phyloP scores from a whole-genome alignment of 2,329 filamentous ascomycete genomes.

The Diplodia mutila region DNA sequence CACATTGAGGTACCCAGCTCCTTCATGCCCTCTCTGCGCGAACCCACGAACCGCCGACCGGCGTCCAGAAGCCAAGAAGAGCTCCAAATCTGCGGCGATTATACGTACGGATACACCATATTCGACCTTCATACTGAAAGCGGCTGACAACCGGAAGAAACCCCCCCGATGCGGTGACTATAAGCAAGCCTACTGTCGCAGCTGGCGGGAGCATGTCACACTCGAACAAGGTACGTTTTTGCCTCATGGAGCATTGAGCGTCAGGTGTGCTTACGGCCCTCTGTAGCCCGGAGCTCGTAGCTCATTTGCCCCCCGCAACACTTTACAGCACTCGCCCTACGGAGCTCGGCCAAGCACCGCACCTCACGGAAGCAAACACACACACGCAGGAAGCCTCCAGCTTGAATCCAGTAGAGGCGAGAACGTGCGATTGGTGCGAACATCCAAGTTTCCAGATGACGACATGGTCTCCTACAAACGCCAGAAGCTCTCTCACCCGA shows the following conservation, averaged over 20 bases:
- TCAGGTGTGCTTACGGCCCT: background rate
- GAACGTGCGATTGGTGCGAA: background rate
- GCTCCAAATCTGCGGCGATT: background rate
- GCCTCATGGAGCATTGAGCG: background rate
- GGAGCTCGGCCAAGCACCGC: background rate
- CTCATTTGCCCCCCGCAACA: background rate
- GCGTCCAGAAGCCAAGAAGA: background rate
- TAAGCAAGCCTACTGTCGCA: background rate
- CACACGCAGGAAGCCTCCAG: background rate
- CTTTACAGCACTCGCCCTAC: background rate
- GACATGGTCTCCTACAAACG: background rate
- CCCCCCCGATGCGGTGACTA: background rate
- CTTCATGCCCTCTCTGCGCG: background rate
- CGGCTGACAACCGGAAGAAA: conserved; percentile 11
- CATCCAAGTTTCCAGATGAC: background rate
- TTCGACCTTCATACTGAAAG: background rate
- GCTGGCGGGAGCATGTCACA: background rate
- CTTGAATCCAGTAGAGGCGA: background rate
- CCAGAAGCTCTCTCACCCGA: background rate
- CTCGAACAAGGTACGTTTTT: background rate
- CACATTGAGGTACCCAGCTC: background rate
- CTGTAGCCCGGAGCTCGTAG: background rate
- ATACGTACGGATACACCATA: background rate
- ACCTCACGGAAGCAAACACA: background rate
- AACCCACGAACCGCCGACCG: background rate